These are phyloP conservation scores for Cytospora piceicola DNA, from an alignment of 2,329 filamentous ascomycete genomes.

Conservation along the genomic window DNA sequence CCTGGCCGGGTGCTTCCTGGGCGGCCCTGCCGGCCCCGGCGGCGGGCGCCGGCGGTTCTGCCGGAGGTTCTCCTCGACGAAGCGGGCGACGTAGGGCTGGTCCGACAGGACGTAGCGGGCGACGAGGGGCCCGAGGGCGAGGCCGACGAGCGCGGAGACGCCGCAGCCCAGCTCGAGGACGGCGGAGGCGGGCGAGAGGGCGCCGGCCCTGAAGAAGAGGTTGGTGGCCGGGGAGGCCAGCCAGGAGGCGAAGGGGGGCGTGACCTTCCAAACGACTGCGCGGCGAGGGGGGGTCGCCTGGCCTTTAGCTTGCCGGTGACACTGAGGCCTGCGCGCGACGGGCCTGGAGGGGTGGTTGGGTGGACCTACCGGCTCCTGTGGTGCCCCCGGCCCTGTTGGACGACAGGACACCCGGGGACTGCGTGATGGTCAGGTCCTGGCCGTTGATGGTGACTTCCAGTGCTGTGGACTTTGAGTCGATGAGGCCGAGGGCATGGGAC, in stretches of 20 bases:
- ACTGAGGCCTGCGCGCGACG: no score
- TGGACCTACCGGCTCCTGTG: constrained; percentile 53
- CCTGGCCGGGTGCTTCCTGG: neutral
- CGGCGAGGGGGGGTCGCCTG: neutral
- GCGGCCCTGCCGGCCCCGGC: neutral
- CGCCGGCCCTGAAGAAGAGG: constrained; percentile 56
- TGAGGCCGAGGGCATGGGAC: constrained; percentile 80
- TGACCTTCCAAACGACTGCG: constrained; percentile 87
- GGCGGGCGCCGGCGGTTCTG: constrained; percentile 52
- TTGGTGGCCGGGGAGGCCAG: constrained; percentile 63
- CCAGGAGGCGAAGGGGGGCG: constrained; percentile 81
- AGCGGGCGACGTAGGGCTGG: constrained; percentile 79
- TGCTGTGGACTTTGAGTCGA: constrained; percentile 69
- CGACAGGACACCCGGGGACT: constrained; percentile 81
- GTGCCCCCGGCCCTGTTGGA: constrained; percentile 70
- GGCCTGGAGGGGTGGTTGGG: no score
- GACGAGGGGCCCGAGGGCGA: constrained; percentile 67
- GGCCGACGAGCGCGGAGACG: constrained; percentile 77
- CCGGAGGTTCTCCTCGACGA: constrained; percentile 76
- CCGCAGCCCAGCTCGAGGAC: constrained; percentile 88
- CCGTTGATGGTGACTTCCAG: constrained; percentile 71
- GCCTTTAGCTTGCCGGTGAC: neutral
- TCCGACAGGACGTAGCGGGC: constrained; percentile 79
- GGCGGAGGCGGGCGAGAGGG: constrained; percentile 59
- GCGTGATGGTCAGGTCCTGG: constrained; percentile 74